Evolutionary conservation across 805 yeast genomes (phyloP).

Genomic region (Teunomyces panamensis): DNA sequence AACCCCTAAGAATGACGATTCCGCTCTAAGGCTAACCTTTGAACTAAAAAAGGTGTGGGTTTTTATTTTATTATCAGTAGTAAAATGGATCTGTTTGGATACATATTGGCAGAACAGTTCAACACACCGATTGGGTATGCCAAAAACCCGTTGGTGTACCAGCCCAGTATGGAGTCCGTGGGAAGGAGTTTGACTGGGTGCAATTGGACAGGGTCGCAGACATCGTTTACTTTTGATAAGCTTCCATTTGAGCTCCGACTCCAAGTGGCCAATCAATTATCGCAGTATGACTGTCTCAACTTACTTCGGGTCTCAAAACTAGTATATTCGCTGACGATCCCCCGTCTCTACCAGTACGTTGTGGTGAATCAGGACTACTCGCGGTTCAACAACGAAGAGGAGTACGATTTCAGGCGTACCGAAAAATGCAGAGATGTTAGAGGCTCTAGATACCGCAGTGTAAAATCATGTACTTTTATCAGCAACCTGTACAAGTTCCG

Average conservation of each 20-base stretch:
- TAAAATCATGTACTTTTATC: constrained; percentile 26
- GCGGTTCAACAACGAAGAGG: constrained; percentile 28
- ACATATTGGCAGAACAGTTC: constrained; percentile 6
- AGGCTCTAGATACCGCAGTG: neutral
- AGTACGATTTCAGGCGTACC: constrained; percentile 13
- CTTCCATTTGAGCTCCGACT: constrained; percentile 39
- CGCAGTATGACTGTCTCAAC: constrained; percentile 38
- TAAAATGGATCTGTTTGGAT: neutral
- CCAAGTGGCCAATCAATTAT: constrained; percentile 27
- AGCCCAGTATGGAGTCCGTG: neutral
- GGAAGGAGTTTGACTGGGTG: neutral
- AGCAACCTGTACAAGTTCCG: constrained; percentile 40
- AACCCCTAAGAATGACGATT: no score
- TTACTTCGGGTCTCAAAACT: constrained; percentile 27
- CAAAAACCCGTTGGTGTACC: constrained; percentile 15
- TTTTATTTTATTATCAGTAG: neutral
- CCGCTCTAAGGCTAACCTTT: no score
- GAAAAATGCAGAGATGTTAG: neutral
- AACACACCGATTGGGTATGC: constrained; percentile 23
- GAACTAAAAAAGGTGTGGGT: neutral
- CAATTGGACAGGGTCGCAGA: neutral
- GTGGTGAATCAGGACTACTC: constrained; percentile 38
- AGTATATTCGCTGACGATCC: constrained; percentile 28
- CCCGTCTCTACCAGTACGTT: constrained; percentile 37
- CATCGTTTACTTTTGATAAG: constrained; percentile 16